phyloP scores from a whole-genome alignment of 2,329 filamentous ascomycete genomes.

The Ophiostoma fasciatum region DNA sequence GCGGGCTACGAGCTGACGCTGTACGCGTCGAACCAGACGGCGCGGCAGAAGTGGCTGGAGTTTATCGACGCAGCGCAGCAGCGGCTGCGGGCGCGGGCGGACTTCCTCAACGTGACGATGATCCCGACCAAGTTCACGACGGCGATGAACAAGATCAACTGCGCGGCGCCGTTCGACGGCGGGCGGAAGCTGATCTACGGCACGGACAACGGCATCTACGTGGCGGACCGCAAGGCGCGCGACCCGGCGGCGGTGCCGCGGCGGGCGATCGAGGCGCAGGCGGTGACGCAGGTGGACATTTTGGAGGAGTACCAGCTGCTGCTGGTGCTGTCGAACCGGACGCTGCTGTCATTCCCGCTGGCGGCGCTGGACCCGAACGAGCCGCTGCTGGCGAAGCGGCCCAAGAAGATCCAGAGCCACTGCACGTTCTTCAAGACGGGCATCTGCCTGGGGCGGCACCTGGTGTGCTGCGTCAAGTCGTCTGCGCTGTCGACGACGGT shows the following conservation, averaged over 20 bases:
- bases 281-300: conserved; percentile 90
- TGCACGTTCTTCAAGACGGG: conserved; percentile 98
- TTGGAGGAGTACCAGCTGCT: conserved; percentile 89
- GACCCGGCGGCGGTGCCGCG: conserved; percentile 59
- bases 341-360: conserved; percentile 75
- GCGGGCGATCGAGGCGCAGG: conserved; percentile 70
- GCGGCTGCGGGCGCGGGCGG: conserved; percentile 69
- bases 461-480: conserved; percentile 94
- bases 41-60: conserved; percentile 93
- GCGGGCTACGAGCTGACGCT: conserved; percentile 87
- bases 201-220: conserved; percentile 84
- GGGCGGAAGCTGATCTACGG: conserved; percentile 89
- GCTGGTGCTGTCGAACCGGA: conserved; percentile 85
- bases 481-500: conserved; percentile 88
- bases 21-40: conserved; percentile 71
- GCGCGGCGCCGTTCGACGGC: conserved; percentile 86
- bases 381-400: conserved; percentile 63
- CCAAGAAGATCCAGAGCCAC: conserved; percentile 92
- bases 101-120: conserved; percentile 68
- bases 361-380: conserved; percentile 78
- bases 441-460: conserved; percentile 81
- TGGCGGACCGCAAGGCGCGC: conserved; percentile 81
- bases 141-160: conserved; percentile 72
- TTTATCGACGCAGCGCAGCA: conserved; percentile 85
- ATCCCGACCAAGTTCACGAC: conserved; percentile 47